A percentile compares a stretch with the other conserved stretches of the same genome.
These are phyloP conservation scores for Cystobasidium onofrii DNA, from an alignment of 768 basidiomycete genomes.

Conservation along the genomic window DNA sequence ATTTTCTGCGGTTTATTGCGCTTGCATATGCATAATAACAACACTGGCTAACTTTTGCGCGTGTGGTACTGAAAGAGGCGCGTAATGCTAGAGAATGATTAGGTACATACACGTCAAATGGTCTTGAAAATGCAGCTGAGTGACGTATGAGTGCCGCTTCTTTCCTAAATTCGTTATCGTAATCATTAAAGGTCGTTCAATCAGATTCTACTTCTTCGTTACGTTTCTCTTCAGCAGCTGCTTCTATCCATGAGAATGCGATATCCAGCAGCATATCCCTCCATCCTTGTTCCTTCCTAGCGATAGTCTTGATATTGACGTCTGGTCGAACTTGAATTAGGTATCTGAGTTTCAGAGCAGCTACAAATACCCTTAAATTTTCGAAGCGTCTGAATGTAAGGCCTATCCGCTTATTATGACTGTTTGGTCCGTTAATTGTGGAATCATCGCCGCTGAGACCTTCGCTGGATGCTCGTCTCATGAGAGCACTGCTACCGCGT, in stretches of 20 bases:
- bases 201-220: slow-evolving; percentile 34
- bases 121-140: no score
- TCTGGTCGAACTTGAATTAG: slow-evolving; percentile 56
- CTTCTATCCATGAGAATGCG: slow-evolving; percentile 60
- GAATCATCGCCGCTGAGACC: not conserved
- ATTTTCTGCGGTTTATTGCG: no score
- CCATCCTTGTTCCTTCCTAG: slow-evolving; percentile 69
- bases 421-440: no score
- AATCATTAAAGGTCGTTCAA: not conserved
- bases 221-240: slow-evolving; percentile 59
- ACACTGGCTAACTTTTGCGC: no score
- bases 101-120: no score
- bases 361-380: slow-evolving; percentile 75
- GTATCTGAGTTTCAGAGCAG: slow-evolving; percentile 79
- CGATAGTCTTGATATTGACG: slow-evolving; percentile 68
- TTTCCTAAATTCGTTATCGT: not conserved
- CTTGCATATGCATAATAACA: no score
- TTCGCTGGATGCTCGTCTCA: not conserved
- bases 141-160: not conserved
- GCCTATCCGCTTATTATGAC: slow-evolving; percentile 46
- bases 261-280: slow-evolving; percentile 64
- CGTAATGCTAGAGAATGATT: no score
- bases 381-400: slow-evolving; percentile 83
- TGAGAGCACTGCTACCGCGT: not conserved
- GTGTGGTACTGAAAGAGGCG: no score